A percentile compares a stretch with the other conserved stretches of the same genome.
phyloP scores from a whole-genome alignment of 768 basidiomycete species.

The Cystofilobasidium bisporidii region DNA sequence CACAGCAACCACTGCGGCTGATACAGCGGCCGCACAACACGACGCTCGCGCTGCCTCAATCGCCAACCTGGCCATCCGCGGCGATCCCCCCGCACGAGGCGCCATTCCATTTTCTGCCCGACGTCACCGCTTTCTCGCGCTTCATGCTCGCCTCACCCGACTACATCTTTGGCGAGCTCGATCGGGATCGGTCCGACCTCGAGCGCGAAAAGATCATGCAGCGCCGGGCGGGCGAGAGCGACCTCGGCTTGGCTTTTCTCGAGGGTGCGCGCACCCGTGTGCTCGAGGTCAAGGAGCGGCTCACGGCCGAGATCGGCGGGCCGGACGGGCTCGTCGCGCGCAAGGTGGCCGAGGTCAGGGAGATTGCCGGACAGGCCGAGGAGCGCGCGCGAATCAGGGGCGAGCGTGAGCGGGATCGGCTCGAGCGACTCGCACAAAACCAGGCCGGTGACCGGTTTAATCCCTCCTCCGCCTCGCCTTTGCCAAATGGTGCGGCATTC shows the following conservation, averaged over 20 bases:
- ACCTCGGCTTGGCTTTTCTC: slow-evolving; percentile 64
- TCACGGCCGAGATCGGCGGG: slow-evolving; percentile 58
- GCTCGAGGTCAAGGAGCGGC: slow-evolving; percentile 68
- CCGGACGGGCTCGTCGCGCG: slow-evolving; percentile 33
- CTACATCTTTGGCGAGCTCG: slow-evolving; percentile 66
- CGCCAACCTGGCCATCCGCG: slow-evolving; percentile 87
- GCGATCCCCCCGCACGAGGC: slow-evolving; percentile 82
- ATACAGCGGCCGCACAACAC: slow-evolving; percentile 90
- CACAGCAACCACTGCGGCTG: slow-evolving; percentile 52
- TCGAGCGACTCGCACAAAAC: background rate
- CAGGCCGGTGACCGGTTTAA: background rate
- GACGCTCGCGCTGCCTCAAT: slow-evolving; percentile 85
- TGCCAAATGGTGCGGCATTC: too few species aligned
- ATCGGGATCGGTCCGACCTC: slow-evolving; percentile 62
- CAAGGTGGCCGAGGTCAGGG: slow-evolving; percentile 10
- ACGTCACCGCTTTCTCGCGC: slow-evolving; percentile 74
- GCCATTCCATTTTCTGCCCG: slow-evolving; percentile 91
- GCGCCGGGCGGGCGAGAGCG: slow-evolving; percentile 57
- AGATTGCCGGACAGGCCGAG: slow-evolving; percentile 8
- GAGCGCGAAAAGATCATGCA: slow-evolving; percentile 59
- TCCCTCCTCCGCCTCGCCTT: background rate
- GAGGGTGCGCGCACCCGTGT: slow-evolving; percentile 68
- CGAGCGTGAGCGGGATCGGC: background rate
- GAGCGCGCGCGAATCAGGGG: background rate
- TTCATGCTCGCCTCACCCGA: slow-evolving; percentile 93